phyloP scores from a whole-genome alignment of 345 rosid genomes.

The Gossypium mustelinum region DNA sequence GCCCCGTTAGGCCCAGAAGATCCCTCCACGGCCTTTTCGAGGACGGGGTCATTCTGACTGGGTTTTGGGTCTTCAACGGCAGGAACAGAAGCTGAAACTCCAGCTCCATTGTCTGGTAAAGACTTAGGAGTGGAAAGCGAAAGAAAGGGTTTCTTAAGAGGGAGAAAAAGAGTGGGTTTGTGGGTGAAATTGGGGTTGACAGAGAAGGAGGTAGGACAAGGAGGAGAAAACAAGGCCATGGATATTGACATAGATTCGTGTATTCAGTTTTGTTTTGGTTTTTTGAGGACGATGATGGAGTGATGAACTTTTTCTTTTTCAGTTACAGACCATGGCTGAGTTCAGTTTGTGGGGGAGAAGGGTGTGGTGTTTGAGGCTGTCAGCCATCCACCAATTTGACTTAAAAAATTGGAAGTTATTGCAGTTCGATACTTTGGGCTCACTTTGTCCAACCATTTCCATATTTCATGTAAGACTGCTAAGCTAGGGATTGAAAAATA shows the following conservation, averaged over 20 bases:
- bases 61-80: constrained; percentile 31
- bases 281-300: not conserved
- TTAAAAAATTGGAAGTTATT: not conserved
- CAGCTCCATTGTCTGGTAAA: constrained; percentile 51
- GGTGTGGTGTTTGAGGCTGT: not conserved
- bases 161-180: constrained; percentile 28
- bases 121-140: constrained; percentile 34
- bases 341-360: not conserved
- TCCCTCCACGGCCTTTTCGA: constrained; percentile 17
- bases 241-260: constrained; percentile 43
- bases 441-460: not conserved
- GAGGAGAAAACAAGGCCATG: constrained; percentile 51
- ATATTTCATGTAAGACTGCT: no score
- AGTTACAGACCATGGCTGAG: not conserved
- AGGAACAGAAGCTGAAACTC: constrained; percentile 33
- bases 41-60: constrained; percentile 20
- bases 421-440: not conserved
- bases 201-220: constrained; percentile 30
- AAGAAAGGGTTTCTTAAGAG: constrained; percentile 33
- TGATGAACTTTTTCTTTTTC: not conserved
- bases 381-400: not conserved
- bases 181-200: constrained; percentile 34
- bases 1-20: constrained; percentile 36
- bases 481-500: no score
- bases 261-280: not conserved